phyloP scores from a whole-genome alignment of 2,329 filamentous ascomycete genomes.

The Arthrobotrys sphaeroides region DNA sequence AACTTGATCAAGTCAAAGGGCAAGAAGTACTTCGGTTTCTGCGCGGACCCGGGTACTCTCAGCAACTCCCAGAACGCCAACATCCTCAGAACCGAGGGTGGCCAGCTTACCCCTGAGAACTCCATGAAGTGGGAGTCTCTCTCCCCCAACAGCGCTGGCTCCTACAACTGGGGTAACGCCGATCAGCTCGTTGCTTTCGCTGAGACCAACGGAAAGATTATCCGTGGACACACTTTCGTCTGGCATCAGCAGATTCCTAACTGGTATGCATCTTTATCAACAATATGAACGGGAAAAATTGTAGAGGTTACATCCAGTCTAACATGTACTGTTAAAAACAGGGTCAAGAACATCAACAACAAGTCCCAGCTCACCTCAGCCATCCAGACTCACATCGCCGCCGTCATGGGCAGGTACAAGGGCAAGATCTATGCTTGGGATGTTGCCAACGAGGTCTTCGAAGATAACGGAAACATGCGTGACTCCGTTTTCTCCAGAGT shows the following conservation, averaged over 20 bases:
- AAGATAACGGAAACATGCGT: conserved; percentile 70
- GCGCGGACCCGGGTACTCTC: conserved; percentile 68
- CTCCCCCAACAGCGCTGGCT: conserved; percentile 60
- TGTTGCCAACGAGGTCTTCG: conserved; percentile 69
- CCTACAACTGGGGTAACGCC: conserved; percentile 68
- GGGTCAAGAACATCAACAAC: conserved; percentile 69
- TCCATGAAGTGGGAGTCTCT: conserved; percentile 75
- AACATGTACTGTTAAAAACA: too few relatives aligned
- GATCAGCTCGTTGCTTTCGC: conserved; percentile 72
- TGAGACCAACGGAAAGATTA: conserved; percentile 66
- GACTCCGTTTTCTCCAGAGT: conserved; percentile 73
- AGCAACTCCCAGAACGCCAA: conserved; percentile 65
- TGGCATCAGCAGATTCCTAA: conserved; percentile 71
- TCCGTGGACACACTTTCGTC: conserved; percentile 73
- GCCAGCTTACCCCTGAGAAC: conserved; percentile 74
- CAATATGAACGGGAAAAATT: too few relatives aligned
- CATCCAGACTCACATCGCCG: conserved; percentile 70
- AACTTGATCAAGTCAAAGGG: conserved; percentile 69
- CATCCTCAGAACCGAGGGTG: conserved; percentile 71
- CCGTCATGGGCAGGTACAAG: conserved; percentile 69
- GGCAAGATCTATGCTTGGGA: conserved; percentile 73
- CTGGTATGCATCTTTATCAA: too few relatives aligned
- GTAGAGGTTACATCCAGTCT: too few relatives aligned
- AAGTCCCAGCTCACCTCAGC: conserved; percentile 66
- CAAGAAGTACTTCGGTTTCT: conserved; percentile 73